These are phyloP conservation scores for Nicotiana otophora DNA, from an alignment of 257 asterid species.

Conservation along the genomic window DNA sequence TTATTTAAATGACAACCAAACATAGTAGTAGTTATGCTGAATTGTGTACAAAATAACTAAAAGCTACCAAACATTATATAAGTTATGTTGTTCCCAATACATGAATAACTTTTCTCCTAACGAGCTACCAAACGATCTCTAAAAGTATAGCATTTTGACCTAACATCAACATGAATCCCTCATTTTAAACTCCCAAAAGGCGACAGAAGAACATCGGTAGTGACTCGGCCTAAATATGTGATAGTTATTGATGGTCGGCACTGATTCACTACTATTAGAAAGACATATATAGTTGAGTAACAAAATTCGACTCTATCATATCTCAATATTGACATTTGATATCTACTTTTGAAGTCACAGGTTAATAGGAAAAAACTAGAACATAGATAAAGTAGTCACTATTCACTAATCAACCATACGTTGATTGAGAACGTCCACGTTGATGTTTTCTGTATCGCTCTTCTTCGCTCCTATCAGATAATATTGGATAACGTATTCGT, in stretches of 20 bases:
- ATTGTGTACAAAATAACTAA: too few species aligned
- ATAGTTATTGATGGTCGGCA: not conserved
- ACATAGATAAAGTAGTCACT: not conserved
- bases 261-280: not conserved
- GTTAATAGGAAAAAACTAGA: too few species aligned
- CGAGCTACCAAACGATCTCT: too few species aligned
- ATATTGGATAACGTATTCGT: not conserved
- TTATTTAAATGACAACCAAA: too few species aligned
- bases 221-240: not conserved
- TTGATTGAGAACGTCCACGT: constrained; percentile 3
- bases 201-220: not conserved
- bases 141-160: too few species aligned
- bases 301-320: not conserved
- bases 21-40: too few species aligned
- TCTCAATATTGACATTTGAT: not conserved
- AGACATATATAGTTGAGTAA: not conserved
- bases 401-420: not conserved
- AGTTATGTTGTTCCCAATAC: too few species aligned
- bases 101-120: too few species aligned
- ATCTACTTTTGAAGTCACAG: not conserved
- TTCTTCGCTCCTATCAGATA: not conserved
- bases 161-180: not conserved
- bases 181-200: too few species aligned
- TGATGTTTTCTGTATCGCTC: not conserved
- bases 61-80: too few species aligned